Base-by-base conservation (phyloP, 2,329 filamentous ascomycete species). In the Cladosporium austrohemisphaericum region DNA sequence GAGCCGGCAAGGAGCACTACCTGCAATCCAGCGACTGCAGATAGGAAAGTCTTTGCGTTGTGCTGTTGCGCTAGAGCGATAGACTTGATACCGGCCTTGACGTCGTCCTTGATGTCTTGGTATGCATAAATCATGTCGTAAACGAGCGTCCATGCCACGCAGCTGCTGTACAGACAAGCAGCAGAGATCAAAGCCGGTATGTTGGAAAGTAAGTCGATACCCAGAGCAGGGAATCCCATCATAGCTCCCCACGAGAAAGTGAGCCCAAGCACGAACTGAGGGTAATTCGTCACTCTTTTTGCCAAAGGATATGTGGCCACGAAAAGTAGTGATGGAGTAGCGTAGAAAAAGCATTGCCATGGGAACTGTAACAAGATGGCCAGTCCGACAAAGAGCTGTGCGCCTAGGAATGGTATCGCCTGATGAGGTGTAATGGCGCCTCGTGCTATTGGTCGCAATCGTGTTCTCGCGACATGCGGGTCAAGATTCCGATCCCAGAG, bases 61-160 rank as follows among this genome's bases (percentile, higher is more conserved):
- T 79, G 76, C 54, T 87, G 84, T 58, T 94, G 88, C 64, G 85
- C 85, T 31, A 94, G 73, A 1, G 86, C 89, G 58, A 94, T 93
- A 61, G 84, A 88, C 73, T 92, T 94, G 70, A 95, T 93, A 7
- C 89, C 90, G 0, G 85, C 88, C 67, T 89, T 90, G 53, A 76
- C 82, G 63, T 95, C 89, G 59, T 95, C 88, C 61, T 84, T 84
- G 66, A 92, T 85, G 61, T 95, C 89, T 83, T 93, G 92, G 65
- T 94, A 89, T 11, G 89, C 89, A 67, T 95, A 95, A 25, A 95
- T 89, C 81, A 93, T 94, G 66, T 95, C 89, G 66, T 94, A 95
- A 31, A 94, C 70, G 20, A 94, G 78, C 0, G 88, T 94, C 90
- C 90, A 95, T 3, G 87, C 83, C 19, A 93, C 76, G 59, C 90